Evolutionary conservation across 2,329 filamentous ascomycete genomes (phyloP), one percentile per base, ranked within the genome.

Genomic region (Microdochium paspali): DNA sequence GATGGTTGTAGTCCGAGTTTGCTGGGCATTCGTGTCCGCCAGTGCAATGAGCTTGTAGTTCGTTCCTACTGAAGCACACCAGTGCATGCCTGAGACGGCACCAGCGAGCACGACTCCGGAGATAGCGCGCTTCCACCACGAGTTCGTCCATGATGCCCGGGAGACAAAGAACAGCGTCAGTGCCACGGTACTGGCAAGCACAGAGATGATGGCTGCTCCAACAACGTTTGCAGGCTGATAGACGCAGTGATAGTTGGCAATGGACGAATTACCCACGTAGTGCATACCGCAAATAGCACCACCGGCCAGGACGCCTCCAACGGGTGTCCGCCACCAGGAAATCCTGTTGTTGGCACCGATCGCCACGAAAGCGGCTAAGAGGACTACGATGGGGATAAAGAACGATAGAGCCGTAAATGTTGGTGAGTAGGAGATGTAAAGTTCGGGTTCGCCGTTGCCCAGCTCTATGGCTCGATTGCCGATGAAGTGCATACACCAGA

Each of bases 11-110:
- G 81, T 81, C 45, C 82, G 72, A 9, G 79, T 76, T 24, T 77
- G 62, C 44, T 70, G 61, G 44, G 67, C 66, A 39, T 58, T 62
- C 13, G 61, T 55, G 26, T 67, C 53, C 44, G 70, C 68, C 46
- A 74, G 61, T 42, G 71, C 60, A 53, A 74, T 63, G 46, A 87
- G 64, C 40, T 72, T 73, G 61, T 90, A 93, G 9, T 65, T 61
- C 3, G 87, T 93, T 15, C 86, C 86, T 10, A 79, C 74, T 3
- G 84, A 76, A 26, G 85, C 88, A 48, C 84, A 84, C 85, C 87
- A 94, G 66, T 94, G 88, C 88, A 94, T 93, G 1, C 86, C 87
- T 10, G 84, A 90, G 2, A 93, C 85, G 35, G 85, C 87, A 15
- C 77, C 72, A 9, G 86, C 85, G 35, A 94, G 72, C 18, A 90